A percentile compares a stretch with the other conserved stretches of the same genome.
phyloP scores from a whole-genome alignment of 2,329 filamentous ascomycete species.

The Laburnicola sp. region DNA sequence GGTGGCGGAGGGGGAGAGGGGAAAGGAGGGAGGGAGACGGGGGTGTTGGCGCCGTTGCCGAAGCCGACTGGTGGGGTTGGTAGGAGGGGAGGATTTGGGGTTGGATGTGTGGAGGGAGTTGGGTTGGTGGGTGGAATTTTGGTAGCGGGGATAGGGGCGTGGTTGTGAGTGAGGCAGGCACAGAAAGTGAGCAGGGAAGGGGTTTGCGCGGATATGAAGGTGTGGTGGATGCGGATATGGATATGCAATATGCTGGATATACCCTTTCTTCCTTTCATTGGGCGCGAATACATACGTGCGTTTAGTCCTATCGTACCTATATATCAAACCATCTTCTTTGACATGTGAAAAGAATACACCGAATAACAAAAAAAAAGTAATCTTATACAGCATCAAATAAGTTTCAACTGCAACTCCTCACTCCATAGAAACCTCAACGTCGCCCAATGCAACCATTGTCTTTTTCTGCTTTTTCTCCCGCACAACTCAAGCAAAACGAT shows the following conservation, averaged over 20 bases:
- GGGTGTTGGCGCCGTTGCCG: constrained; percentile 4
- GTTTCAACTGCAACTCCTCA: too few species aligned
- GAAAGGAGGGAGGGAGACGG: background rate
- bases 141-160: constrained; percentile 21
- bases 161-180: constrained; percentile 13
- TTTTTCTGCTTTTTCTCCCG: too few species aligned
- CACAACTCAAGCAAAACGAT: too few species aligned
- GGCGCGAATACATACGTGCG: too few species aligned
- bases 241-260: background rate
- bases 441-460: too few species aligned
- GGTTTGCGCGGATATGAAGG: background rate
- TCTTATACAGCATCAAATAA: too few species aligned
- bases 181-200: background rate
- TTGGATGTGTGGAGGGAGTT: constrained; percentile 15
- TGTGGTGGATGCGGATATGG: background rate
- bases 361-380: too few species aligned
- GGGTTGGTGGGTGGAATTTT: constrained; percentile 18
- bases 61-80: constrained; percentile 15
- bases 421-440: too few species aligned
- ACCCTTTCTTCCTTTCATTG: background rate
- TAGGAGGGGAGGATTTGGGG: background rate
- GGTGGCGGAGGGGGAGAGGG: background rate
- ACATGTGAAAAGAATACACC: too few species aligned
- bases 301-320: too few species aligned
- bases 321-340: too few species aligned